Base-by-base conservation (phyloP, 2,329 filamentous ascomycete genomes). In the Ascochyta rabiei region DNA sequence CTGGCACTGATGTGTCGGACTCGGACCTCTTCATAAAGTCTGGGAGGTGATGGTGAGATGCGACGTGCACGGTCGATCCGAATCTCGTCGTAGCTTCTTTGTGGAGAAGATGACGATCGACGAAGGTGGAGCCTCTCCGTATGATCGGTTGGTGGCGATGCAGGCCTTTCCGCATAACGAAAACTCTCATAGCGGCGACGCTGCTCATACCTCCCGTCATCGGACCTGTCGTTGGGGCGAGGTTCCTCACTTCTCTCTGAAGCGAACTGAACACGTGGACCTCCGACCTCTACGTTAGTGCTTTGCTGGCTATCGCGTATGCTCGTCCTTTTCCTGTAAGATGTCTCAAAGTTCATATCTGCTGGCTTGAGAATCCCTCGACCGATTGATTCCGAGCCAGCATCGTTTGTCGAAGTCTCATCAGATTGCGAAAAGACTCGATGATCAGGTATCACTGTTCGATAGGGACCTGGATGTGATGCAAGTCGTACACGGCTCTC, bases 211-310 rank as follows among this genome's bases (percentile, higher is more conserved):
- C 57, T 60, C 3, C 56, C 53, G 10, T 48, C 51, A 6, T 40
- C n/a, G 15, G 26, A 42, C n/a, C 10, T 19, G 7, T 62, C 57
- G 10, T 61, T 47, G 16, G 18, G 19, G 18, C 52, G 37, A n/a
- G 53, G 45, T 2, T 51, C 50, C 21, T 53, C 44, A 34, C 37
- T 44, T 31, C 50, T 37, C 18, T 65, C 57, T n/a, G 60, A 24
- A 24, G 50, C 59, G 39, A 74, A 75, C 16, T 68, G 70, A 15
- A 75, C 72, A 37, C 62, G 62, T 16, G 64, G 63, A 1, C 64
- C 64, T 19, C 65, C 71, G 2, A 71, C 49, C 55, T 73, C 69
- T n/a, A 70, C 70, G 15, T 54, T 50, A 19, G 60, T 69, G 48
- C 68, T 71, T 19, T 70, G 66, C 4, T 63, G 57, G 31, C 65